phyloP scores from a whole-genome alignment of 257 asterid genomes.

The Solanum gandarillasii region DNA sequence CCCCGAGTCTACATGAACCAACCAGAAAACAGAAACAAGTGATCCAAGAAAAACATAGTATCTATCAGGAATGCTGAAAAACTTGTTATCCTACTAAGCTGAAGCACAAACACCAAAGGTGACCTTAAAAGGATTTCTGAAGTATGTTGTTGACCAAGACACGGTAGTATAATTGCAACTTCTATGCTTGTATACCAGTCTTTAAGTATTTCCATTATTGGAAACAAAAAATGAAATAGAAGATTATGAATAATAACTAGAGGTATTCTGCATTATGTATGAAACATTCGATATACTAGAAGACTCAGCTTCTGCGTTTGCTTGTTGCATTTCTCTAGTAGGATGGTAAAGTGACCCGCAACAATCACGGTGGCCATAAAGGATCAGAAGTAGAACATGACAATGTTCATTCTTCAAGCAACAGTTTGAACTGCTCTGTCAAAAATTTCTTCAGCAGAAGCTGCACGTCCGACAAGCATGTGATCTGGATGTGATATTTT shows the following conservation, averaged over 20 bases:
- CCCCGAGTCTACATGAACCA: not conserved
- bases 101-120: not conserved
- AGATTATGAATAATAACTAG: not conserved
- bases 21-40: not conserved
- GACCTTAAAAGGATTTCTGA: not conserved
- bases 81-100: not conserved
- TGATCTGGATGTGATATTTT: constrained; percentile 78
- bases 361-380: not conserved
- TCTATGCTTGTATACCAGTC: not conserved
- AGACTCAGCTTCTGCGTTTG: not conserved
- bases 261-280: not conserved
- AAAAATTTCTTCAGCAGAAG: constrained; percentile 60
- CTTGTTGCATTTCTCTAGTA: not conserved
- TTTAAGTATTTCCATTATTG: not conserved
- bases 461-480: constrained; percentile 49
- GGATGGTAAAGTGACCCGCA: not conserved
- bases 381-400: not conserved
- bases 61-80: not conserved
- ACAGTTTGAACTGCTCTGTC: constrained; percentile 78
- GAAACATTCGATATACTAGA: not conserved
- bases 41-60: not conserved
- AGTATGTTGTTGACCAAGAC: not conserved
- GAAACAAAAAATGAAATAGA: not conserved
- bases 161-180: not conserved
- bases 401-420: constrained; percentile 26